Percentiles rank a stretch among this genome's conserved stretches.
phyloP scores from a whole-genome alignment of 306 rosid genomes.

The Crataegus laevigata region DNA sequence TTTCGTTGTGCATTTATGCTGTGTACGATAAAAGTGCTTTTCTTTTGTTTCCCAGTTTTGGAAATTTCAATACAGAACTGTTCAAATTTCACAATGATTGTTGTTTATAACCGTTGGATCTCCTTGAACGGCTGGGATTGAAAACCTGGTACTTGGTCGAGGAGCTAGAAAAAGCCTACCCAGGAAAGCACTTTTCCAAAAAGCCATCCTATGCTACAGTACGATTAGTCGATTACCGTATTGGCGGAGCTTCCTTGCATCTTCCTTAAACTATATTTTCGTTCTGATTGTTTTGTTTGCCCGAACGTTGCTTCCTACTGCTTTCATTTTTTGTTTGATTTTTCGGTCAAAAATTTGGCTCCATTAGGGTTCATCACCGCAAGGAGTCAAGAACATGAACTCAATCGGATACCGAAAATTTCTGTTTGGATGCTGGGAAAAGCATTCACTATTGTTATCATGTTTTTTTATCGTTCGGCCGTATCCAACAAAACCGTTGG shows the following conservation, averaged over 20 bases:
- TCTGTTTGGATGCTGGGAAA: neutral
- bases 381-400: neutral
- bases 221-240: neutral
- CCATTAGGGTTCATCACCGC: neutral
- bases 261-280: neutral
- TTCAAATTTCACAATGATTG: neutral
- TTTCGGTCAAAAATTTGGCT: neutral
- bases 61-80: neutral
- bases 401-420: neutral
- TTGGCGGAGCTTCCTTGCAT: constrained; percentile 7
- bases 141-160: neutral
- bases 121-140: neutral
- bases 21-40: neutral
- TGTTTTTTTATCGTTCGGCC: neutral
- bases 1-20: neutral
- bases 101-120: neutral
- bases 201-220: neutral
- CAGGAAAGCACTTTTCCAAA: neutral
- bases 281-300: neutral
- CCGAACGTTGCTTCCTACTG: neutral
- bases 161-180: neutral
- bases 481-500: neutral
- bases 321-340: neutral
- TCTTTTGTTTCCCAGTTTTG: neutral
- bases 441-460: neutral